Evolutionary conservation across 1,284 basidiomycete species (phyloP), one percentile per base, ranked within the genome.

Genomic region (Phenoliferia sp.): DNA sequence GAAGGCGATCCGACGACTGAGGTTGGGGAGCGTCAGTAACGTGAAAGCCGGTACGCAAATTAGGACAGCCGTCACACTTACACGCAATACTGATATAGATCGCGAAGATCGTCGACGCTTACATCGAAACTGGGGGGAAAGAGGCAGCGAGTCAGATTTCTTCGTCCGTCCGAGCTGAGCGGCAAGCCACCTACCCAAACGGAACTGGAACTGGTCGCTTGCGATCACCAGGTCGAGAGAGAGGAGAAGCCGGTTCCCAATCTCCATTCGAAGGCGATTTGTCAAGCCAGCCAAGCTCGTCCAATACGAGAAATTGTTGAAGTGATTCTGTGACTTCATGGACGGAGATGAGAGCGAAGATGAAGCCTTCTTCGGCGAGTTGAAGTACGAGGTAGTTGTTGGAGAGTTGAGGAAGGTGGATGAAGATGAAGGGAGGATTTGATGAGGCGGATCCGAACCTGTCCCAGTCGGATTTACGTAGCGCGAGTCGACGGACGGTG

Each of bases 1-100:
- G 77, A 92, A 91, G 22, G 91, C 88, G n/a, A 94, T 90, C 10
- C 93, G 88, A 12, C 92, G 93, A 75, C 91, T 93, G 73, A 63
- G 52, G 50, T 39, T 22, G 39, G 26, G 3, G 22, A n/a, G 3
- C 50, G 36, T 10, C 31, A 34, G 56, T 16, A 34, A 16, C 19
- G 29, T 17, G 33, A n/a, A 28, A n/a, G 39, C n/a, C n/a, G 16
- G n/a, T 22, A n/a, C 36, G 59, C 39, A 22, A 31, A 34, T 29
- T 34, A 7, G 3, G 44, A 19, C n/a, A 3, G 29, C 10, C 16
- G 17, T 10, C 22, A 17, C 52, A 68, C 84, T 70, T 72, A 90
- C 89, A 88, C 88, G 80, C 88, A 90, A 76, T 90, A 91, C 34
- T 85, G 87, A 75, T 91, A 90, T 6, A 92, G 79, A 72, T 89